These are phyloP conservation scores for Colletotrichum sp. DNA, from an alignment of 2,329 filamentous ascomycete genomes.

Conservation along the genomic window DNA sequence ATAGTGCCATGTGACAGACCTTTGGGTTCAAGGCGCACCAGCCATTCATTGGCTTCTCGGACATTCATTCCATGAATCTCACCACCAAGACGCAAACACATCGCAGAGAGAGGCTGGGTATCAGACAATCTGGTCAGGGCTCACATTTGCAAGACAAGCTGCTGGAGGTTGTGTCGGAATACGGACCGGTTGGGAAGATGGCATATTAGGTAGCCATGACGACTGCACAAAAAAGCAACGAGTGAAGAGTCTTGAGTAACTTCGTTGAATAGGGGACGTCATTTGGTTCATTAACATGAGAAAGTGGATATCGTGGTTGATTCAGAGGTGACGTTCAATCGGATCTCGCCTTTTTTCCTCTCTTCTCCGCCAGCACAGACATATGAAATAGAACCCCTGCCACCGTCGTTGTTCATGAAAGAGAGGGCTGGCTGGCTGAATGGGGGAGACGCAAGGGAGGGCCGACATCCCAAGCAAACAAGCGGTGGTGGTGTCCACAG, in stretches of 20 bases:
- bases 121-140: neutral
- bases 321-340: neutral
- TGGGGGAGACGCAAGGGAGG: neutral
- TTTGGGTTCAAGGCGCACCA: neutral
- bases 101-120: neutral
- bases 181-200: neutral
- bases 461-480: neutral
- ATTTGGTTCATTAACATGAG: conserved; percentile 7
- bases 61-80: neutral
- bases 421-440: neutral
- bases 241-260: neutral
- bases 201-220: neutral
- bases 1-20: neutral
- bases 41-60: neutral
- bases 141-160: neutral
- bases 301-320: neutral
- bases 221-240: neutral
- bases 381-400: neutral
- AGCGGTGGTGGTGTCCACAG: neutral
- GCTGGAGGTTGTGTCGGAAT: neutral
- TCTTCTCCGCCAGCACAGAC: neutral
- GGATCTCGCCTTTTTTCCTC: neutral
- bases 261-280: neutral
- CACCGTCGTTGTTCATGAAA: neutral
- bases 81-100: neutral